phyloP scores from a whole-genome alignment of 1,284 basidiomycete genomes.

The Pholiota adiposa region DNA sequence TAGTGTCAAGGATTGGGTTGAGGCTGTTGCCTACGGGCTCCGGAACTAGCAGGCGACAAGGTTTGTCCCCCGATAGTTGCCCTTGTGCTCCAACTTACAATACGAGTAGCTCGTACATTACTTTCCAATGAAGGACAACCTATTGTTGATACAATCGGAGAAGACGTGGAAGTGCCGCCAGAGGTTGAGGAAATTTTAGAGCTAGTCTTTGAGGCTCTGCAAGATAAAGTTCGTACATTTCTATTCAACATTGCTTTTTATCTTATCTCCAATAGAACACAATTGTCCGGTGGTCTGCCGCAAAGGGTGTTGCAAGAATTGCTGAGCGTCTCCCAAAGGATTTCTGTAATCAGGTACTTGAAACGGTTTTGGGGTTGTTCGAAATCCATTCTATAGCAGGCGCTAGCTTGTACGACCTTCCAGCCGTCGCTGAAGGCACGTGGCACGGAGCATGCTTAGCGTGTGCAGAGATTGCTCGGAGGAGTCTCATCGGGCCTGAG shows the following conservation, averaged over 20 bases:
- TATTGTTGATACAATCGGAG: slow-evolving; percentile 19
- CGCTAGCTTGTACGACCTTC: slow-evolving; percentile 70
- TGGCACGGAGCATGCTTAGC: slow-evolving; percentile 97
- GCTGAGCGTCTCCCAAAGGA: slow-evolving; percentile 79
- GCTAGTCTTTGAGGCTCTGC: slow-evolving; percentile 74
- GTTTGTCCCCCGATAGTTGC: slow-evolving; percentile 12
- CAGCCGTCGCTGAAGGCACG: slow-evolving; percentile 79
- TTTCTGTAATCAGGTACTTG: slow-evolving; percentile 81
- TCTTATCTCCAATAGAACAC: slow-evolving; percentile 71
- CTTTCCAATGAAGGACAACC: slow-evolving; percentile 26
- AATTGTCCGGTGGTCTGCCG: slow-evolving; percentile 91
- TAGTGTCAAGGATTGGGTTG: slow-evolving; percentile 65
- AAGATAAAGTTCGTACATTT: slow-evolving; percentile 72
- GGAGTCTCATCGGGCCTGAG: slow-evolving; percentile 69
- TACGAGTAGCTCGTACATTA: slow-evolving; percentile 16
- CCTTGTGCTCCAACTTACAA: not conserved
- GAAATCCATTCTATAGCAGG: slow-evolving; percentile 66
- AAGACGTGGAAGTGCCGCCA: slow-evolving; percentile 78
- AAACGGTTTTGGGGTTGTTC: slow-evolving; percentile 76
- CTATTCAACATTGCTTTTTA: slow-evolving; percentile 6
- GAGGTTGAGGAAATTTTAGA: slow-evolving; percentile 81
- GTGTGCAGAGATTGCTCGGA: slow-evolving; percentile 89
- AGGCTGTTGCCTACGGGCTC: slow-evolving; percentile 60
- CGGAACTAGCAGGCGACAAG: slow-evolving; percentile 40
- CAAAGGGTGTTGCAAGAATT: slow-evolving; percentile 91